Evolutionary conservation across 768 basidiomycete genomes (phyloP), one percentile per base, ranked within the genome.

Genomic region (Sporobolomyces roseus): DNA sequence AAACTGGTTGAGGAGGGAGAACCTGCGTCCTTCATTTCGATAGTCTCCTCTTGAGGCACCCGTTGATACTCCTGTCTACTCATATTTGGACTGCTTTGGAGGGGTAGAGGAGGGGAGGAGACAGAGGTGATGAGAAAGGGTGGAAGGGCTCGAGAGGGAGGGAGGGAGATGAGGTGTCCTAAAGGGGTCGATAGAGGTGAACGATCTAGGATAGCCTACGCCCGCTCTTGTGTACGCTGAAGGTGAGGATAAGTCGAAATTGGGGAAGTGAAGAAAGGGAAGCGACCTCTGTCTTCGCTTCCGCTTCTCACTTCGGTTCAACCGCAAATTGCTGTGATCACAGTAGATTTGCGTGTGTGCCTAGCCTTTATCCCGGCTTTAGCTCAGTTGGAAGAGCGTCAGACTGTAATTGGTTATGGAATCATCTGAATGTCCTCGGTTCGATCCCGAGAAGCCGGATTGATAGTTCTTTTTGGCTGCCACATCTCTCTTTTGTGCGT

Each of bases 61-160:
- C 70, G 70, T 55, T 59, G 56, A 61, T 71, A 71, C 12, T 71
- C 60, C 27, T 50, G 52, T 21, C 63, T 38, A 12, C 48, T 46
- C 48, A 65, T 65, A 7, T 12, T 33, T 45, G 53, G 41, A 29
- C 41, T 30, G 32, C 30, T 14, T 38, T n/a, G 54, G 50, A 29
- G 27, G 33, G 33, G 53, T 36, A 33, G n/a, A 17, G 35, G 13
- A 12, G 54, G 12, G 33, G 4, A 21, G n/a, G 54, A 55, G 19
- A 41, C 21, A 41, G 17, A 41, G 38, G 38, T 6, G 36, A 23
- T 23, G 36, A 56, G 54, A 36, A 56, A 56, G 16, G n/a, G 45
- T 46, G 45, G 23, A 23, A n/a, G n/a, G n/a, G n/a, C n/a, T n/a
- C n/a, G n/a, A n/a, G n/a, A n/a, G n/a, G 45, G 21, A 23, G 53